Conservation (phyloP, 2,329 filamentous ascomycete genomes). For the Lecanosticta acicola region DNA sequence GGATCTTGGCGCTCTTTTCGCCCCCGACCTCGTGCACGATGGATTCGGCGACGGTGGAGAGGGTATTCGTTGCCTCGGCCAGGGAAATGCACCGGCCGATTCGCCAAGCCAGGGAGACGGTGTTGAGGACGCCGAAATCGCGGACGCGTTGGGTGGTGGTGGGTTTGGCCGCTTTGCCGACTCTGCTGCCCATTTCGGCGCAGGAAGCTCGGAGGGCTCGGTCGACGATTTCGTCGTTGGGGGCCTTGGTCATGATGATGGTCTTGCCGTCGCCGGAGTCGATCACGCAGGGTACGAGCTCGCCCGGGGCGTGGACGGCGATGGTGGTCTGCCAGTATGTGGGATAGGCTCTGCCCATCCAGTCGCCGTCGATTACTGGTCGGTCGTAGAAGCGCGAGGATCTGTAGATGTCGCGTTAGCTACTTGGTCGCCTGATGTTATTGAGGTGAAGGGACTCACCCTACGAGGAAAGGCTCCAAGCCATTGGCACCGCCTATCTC, state of each 20-base stretch:
- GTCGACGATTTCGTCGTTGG: conserved; percentile 40
- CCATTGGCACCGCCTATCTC: conserved; percentile 66
- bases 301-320: conserved; percentile 38
- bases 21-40: conserved; percentile 57
- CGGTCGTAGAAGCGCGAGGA: conserved; percentile 47
- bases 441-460: not conserved
- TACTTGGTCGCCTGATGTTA: not conserved
- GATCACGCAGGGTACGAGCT: conserved; percentile 42
- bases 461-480: conserved; percentile 49
- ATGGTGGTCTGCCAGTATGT: conserved; percentile 44
- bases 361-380: conserved; percentile 42
- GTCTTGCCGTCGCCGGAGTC: conserved; percentile 43
- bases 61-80: conserved; percentile 45
- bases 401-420: conserved; percentile 35
- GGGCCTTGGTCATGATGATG: conserved; percentile 40
- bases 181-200: conserved; percentile 39
- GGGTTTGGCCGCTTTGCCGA: conserved; percentile 39
- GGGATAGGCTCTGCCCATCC: conserved; percentile 45
- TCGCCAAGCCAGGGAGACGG: conserved; percentile 41
- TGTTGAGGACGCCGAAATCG: conserved; percentile 38
- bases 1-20: conserved; percentile 46
- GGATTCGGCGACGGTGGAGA: conserved; percentile 52
- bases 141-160: conserved; percentile 36
- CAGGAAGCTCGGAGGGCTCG: conserved; percentile 35
- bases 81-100: conserved; percentile 57